Evolutionary conservation across 495 filamentous ascomycete species (phyloP), one percentile per base, ranked within the genome.

Genomic region (Talaromyces borbonicus): DNA sequence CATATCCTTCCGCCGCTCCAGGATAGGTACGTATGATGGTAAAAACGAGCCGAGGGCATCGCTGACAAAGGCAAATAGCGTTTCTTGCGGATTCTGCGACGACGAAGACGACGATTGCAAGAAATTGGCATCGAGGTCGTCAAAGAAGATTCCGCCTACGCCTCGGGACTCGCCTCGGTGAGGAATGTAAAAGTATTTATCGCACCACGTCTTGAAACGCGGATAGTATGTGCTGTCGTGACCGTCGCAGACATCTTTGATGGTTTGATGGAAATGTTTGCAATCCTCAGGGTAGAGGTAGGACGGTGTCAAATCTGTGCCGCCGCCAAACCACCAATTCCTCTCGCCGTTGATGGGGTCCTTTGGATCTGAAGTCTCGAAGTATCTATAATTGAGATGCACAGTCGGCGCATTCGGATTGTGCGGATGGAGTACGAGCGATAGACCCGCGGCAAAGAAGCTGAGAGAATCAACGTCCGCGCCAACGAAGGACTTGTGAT

Each of bases 361-460:
- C 50, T 68, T 70, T 7, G 69, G 69, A 49, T 77, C 72, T 11
- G 73, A 71, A 5, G 92, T 99, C 71, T 99, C 92, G 58, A 99
- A 99, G 69, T 99, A 99, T 3, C 92, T 78, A 72, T 99, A 99
- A 71, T 99, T 99, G 49, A 99, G 73, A 62, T 99, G 92, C 16
- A 99, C 90, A 0, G 92, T 99, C 0, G 92, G 92, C 15, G 90
- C 90, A 82, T 93, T 94, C 20, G 92, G 92, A 65, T 99, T 99
- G 26, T 76, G 67, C 5, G 92, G 92, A 61, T 97, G 92, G 18
- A 96, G 68, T 41, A 99, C 89, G 56, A 97, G 72, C 51, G 88
- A 95, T 33, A 99, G 66, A 2, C 92, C 92, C 1, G 92, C 85
- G 15, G 89, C 92, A 61, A 96, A 99, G 77, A 97, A 99, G 46